Base-by-base conservation (phyloP, 169 alveolate genomes). In the Ichthyophthirius multifiliis region DNA sequence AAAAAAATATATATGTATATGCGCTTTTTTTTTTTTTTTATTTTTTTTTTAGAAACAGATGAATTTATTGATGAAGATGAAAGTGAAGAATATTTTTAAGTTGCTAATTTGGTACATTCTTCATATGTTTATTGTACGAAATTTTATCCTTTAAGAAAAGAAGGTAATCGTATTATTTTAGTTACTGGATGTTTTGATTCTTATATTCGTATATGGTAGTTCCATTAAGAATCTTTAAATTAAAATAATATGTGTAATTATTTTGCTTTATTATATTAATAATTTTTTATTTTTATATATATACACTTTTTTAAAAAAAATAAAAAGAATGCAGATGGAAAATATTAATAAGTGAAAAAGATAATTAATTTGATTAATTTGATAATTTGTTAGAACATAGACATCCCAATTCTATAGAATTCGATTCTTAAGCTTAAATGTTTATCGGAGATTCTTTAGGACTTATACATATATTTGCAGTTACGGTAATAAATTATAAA, bases 381-480 rank as follows among this genome's bases (percentile, higher is more conserved):
- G 47, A 65, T 12, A 67, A 79, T 35, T 27, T 79, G 18, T 27
- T 82, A 16, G 86, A 88, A 41, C 90, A 92, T 67, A 87, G 92
- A 32, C 93, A 92, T 80, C 96, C 96, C 9, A 92, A 92, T 63
- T 75, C 92, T 20, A 74, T 92, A 34, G 85, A 75, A 4, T 88
- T 89, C 48, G 93, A 92, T 83, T 63, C 74, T 6, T 74, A 81
- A 12, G 93, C 94, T 43, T 73, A 90, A 71, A 37, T 93, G 63
- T 90, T 82, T 75, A 92, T 90, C 16, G 97, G 97, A 6, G 97
- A 93, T 86, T 86, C 94, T 13, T 65, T 84, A 30, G 97, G 97
- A 20, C 64, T 76, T 34, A 85, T 93, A 12, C 87, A 83, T 39
- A 67, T 88, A 18, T 93, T 92, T 94, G 92, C 80, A 46, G 71